These are phyloP conservation scores for Phlyctochytrium arcticum DNA, from an alignment of 192 early-diverging fungal species.

Conservation along the genomic window DNA sequence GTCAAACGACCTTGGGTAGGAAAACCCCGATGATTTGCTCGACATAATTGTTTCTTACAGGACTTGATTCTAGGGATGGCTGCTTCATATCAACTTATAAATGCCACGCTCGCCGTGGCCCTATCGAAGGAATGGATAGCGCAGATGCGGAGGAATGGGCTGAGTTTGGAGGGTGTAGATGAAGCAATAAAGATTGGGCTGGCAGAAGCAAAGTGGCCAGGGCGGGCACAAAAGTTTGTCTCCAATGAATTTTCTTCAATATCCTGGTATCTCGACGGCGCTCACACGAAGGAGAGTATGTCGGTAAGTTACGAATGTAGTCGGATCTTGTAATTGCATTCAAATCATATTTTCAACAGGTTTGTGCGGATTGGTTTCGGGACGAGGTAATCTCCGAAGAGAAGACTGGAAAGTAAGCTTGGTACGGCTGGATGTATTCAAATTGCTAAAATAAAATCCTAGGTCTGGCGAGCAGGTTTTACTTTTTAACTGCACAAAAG, in stretches of 20 bases:
- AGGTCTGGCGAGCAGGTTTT: slow-evolving; percentile 50
- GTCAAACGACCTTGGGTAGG: no score
- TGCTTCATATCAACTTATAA: slow-evolving; percentile 79
- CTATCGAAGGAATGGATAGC: slow-evolving; percentile 69
- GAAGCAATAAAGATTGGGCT: slow-evolving; percentile 64
- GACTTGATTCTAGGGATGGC: slow-evolving; percentile 71
- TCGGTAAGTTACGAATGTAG: slow-evolving; percentile 32
- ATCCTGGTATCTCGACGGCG: slow-evolving; percentile 87
- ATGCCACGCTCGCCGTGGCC: slow-evolving; percentile 76
- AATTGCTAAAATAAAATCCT: no score
- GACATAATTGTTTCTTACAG: no score
- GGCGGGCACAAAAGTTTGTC: slow-evolving; percentile 74
- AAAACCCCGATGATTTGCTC: no score
- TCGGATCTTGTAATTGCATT: slow-evolving; percentile 5
- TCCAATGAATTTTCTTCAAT: slow-evolving; percentile 42
- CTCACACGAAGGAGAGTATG: slow-evolving; percentile 89
- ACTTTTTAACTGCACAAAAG: slow-evolving; percentile 85
- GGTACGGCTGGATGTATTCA: no score
- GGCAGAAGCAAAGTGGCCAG: slow-evolving; percentile 72
- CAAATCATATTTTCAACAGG: slow-evolving; percentile 4
- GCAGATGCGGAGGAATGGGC: slow-evolving; percentile 10
- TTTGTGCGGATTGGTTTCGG: slow-evolving; percentile 53
- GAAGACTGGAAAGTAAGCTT: no score
- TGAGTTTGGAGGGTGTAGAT: slow-evolving; percentile 21
- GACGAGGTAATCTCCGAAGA: no score